Base-by-base conservation (phyloP, 2,329 filamentous ascomycete species). In the Celoporthe dispersa region DNA sequence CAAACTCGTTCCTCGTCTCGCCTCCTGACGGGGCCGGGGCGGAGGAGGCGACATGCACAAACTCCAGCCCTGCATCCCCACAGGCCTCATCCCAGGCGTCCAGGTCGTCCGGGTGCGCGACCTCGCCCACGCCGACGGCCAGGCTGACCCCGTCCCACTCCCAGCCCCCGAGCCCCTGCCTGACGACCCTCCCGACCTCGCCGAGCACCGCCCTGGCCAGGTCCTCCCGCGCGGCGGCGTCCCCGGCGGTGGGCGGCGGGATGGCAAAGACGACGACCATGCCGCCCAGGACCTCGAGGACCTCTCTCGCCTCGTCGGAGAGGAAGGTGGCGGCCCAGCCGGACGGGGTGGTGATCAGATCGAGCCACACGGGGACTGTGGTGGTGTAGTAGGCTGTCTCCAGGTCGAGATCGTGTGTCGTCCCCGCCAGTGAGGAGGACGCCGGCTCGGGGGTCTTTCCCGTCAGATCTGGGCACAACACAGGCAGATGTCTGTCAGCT, bases 361-460 rank as follows among this genome's bases (percentile, higher is more conserved):
- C 90, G n/a, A 92, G 82, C 90, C 90, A 92, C 73, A 92, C 82
- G 59, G 90, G 88, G 3, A 92, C 81, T 0, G 82, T 82, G 67
- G 88, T 84, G 33, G 79, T 83, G 81, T 91, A 92, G 81, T 92
- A 92, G 19, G 81, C 75, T 28, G 88, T 92, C 71, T 83, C 82
- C 68, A 92, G 79, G 11, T 79, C 70, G 41, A 90, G 83, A 59
- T 80, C 77, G 75, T 91, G 89, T 22, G 89, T 88, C 44, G 84
- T 85, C 35, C 90, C 90, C 1, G 90, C 89, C 41, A 90, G 80
- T 2, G 83, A 81, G 28, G 70, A 35, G 22, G 79, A 78, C 59
- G 80, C 79, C 51, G 80, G 75, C 39, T 79, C 79, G 39, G 80
- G 85, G 28, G 77, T 76, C 4, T 79, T 79, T 65, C 86, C 86